Evolutionary conservation across 768 basidiomycete species (phyloP).

Genomic region (Austroboletus eburneus): DNA sequence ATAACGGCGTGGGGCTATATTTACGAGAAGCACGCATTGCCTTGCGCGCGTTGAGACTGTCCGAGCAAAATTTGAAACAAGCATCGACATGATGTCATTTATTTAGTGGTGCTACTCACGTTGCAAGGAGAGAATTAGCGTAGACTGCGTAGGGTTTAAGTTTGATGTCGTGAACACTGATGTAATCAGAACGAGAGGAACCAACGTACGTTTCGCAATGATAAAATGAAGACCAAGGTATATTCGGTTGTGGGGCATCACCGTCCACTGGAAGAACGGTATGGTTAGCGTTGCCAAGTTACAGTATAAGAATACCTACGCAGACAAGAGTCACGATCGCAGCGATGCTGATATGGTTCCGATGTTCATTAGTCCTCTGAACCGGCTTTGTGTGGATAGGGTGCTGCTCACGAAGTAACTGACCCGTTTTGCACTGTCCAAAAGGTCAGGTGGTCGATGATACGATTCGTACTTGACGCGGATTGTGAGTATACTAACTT

Average conservation of each 20-base stretch:
- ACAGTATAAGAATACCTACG: slow-evolving; percentile 12
- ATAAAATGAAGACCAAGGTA: slow-evolving; percentile 23
- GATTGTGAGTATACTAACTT: not conserved
- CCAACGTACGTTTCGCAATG: slow-evolving; percentile 19
- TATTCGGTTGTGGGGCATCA: slow-evolving; percentile 23
- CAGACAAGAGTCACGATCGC: slow-evolving; percentile 16
- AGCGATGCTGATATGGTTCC: slow-evolving; percentile 6
- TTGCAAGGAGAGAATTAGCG: slow-evolving; percentile 26
- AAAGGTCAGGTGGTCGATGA: slow-evolving; percentile 18
- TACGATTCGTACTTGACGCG: slow-evolving; percentile 16
- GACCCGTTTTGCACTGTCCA: slow-evolving; percentile 25
- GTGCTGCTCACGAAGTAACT: slow-evolving; percentile 14
- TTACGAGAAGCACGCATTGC: slow-evolving; percentile 4
- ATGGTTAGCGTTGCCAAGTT: too few relatives aligned
- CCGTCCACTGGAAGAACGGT: slow-evolving; percentile 12
- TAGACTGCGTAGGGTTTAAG: slow-evolving; percentile 10
- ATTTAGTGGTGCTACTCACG: slow-evolving; percentile 11
- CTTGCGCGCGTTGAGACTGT: slow-evolving; percentile 20
- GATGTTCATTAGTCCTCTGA: not conserved
- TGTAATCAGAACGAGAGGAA: not conserved
- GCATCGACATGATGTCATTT: not conserved
- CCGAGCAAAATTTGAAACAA: not conserved
- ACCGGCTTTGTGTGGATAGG: too few relatives aligned
- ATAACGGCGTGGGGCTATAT: slow-evolving; percentile 4
- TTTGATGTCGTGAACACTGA: not conserved